phyloP scores from a whole-genome alignment of 1,139 yeast species.

The Sugiyamaella sp. region DNA sequence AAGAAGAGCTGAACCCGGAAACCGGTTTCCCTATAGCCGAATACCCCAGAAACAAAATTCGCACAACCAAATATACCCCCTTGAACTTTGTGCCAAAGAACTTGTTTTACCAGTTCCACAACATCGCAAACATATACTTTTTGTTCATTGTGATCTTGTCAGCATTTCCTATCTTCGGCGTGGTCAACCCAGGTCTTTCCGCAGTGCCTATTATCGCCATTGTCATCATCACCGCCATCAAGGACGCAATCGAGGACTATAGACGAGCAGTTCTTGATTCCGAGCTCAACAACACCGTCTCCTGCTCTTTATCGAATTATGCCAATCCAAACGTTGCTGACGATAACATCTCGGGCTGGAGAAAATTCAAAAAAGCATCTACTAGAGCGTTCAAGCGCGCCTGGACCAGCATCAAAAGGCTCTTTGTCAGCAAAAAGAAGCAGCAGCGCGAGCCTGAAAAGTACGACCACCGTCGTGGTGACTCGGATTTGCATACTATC shows the following conservation, averaged over 20 bases:
- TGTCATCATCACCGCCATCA: slow-evolving; percentile 83
- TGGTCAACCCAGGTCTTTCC: slow-evolving; percentile 83
- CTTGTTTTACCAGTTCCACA: slow-evolving; percentile 71
- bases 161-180: slow-evolving; percentile 84
- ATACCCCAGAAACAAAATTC: slow-evolving; percentile 81
- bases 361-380: slow-evolving; percentile 59
- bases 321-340: slow-evolving; percentile 74
- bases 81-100: slow-evolving; percentile 85
- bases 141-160: slow-evolving; percentile 71
- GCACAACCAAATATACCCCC: slow-evolving; percentile 93
- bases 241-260: slow-evolving; percentile 94
- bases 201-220: slow-evolving; percentile 95
- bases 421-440: slow-evolving; percentile 9
- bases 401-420: slow-evolving; percentile 6
- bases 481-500: slow-evolving; percentile 11
- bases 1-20: slow-evolving; percentile 57
- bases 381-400: slow-evolving; percentile 32
- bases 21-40: slow-evolving; percentile 43
- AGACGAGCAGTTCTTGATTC: slow-evolving; percentile 77
- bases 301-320: slow-evolving; percentile 71
- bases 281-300: slow-evolving; percentile 84
- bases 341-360: slow-evolving; percentile 65
- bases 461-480: neutral
- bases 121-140: slow-evolving; percentile 85
- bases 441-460: neutral